These are phyloP conservation scores for Heterobasidion parviporum DNA, from an alignment of 1,284 basidiomycete species.

Conservation along the genomic window DNA sequence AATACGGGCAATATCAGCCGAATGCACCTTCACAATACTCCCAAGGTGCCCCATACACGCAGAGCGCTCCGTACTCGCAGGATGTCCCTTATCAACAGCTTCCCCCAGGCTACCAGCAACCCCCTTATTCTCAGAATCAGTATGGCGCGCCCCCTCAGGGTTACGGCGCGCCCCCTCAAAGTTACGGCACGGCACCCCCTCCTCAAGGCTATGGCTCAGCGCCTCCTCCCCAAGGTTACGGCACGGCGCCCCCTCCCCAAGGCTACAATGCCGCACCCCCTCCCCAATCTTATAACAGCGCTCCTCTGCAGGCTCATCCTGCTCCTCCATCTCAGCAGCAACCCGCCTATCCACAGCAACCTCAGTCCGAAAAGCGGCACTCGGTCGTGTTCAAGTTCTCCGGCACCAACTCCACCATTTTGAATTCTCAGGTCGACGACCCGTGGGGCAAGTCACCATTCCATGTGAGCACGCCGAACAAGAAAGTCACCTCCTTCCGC, in stretches of 20 bases:
- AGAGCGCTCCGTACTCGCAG: background rate
- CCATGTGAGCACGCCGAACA: constrained; percentile 4
- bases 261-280: background rate
- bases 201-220: background rate
- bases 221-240: background rate
- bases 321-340: background rate
- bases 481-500: constrained; percentile 5
- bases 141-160: constrained; percentile 2
- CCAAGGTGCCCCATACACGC: background rate
- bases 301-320: background rate
- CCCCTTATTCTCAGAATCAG: constrained; percentile 2
- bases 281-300: background rate
- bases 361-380: background rate
- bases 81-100: background rate
- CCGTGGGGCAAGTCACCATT: constrained; percentile 6
- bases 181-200: background rate
- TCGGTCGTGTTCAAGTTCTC: constrained; percentile 2
- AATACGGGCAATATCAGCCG: background rate
- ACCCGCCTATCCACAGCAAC: background rate
- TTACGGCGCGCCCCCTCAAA: background rate
- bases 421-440: constrained; percentile 8
- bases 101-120: background rate
- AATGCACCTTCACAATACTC: background rate
- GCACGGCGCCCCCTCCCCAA: background rate
- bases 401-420: constrained; percentile 1